phyloP scores from a whole-genome alignment of 768 basidiomycete genomes.

The Phylloporus sp. region DNA sequence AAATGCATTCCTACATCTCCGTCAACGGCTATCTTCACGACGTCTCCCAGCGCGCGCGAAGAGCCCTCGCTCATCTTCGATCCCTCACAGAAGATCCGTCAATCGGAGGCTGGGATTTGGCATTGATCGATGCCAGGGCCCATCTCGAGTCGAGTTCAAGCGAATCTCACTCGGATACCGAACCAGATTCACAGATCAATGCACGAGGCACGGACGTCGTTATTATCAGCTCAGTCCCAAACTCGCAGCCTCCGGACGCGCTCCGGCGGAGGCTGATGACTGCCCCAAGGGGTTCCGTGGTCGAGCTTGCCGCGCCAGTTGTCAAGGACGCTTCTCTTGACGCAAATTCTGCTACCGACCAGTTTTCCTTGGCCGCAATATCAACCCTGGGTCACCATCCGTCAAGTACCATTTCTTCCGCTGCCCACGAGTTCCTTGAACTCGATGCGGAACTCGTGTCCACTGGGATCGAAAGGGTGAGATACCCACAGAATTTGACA shows the following conservation, averaged over 20 bases:
- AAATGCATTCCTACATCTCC: slow-evolving; percentile 92
- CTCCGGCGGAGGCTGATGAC: slow-evolving; percentile 55
- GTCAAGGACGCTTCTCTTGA: slow-evolving; percentile 1
- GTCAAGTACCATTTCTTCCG: slow-evolving; percentile 52
- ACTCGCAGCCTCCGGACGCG: slow-evolving; percentile 45
- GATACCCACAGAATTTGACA: slow-evolving; percentile 84
- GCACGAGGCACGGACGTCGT: slow-evolving; percentile 46
- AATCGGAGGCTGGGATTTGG: slow-evolving; percentile 65
- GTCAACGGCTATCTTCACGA: slow-evolving; percentile 79
- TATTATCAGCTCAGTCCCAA: slow-evolving; percentile 45
- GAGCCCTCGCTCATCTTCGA: slow-evolving; percentile 41
- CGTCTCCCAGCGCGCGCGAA: slow-evolving; percentile 43
- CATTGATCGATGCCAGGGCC: slow-evolving; percentile 45
- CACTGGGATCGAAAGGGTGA: slow-evolving; percentile 57
- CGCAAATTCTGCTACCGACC: slow-evolving; percentile 8
- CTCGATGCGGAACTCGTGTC: slow-evolving; percentile 72
- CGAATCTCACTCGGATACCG: slow-evolving; percentile 16
- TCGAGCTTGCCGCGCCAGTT: slow-evolving; percentile 3
- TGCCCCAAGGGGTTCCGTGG: slow-evolving; percentile 17
- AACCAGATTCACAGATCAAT: slow-evolving; percentile 24
- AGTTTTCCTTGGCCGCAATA: slow-evolving; percentile 26
- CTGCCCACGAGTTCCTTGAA: slow-evolving; percentile 74
- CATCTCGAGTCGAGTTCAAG: slow-evolving; percentile 29
- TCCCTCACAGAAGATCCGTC: slow-evolving; percentile 36
- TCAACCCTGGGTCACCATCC: slow-evolving; percentile 60